Evolutionary conservation across 1,139 yeast species (phyloP).

Genomic region (Sugiyamaella sp.): DNA sequence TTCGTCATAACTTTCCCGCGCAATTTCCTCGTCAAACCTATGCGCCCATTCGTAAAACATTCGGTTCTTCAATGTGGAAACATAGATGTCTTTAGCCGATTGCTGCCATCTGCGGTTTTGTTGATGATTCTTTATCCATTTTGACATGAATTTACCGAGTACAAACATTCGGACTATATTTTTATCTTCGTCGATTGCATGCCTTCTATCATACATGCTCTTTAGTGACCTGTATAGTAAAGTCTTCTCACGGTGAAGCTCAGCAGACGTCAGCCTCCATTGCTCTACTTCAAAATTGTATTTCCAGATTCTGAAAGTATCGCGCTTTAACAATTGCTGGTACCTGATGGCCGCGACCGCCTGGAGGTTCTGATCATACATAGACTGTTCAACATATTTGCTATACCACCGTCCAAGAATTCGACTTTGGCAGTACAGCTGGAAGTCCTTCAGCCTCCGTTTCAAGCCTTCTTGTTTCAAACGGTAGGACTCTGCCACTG

Average conservation of each 20-base stretch:
- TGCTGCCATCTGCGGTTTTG: neutral
- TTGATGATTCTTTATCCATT: slow-evolving; percentile 12
- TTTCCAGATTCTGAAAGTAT: slow-evolving; percentile 21
- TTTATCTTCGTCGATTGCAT: slow-evolving; percentile 12
- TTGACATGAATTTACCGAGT: slow-evolving; percentile 11
- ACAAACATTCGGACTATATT: slow-evolving; percentile 13
- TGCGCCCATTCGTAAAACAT: slow-evolving; percentile 14
- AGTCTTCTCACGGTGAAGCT: slow-evolving; percentile 5
- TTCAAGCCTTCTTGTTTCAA: slow-evolving; percentile 9
- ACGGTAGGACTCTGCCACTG: slow-evolving; percentile 21
- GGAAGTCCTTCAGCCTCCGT: neutral
- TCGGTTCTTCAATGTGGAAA: slow-evolving; percentile 7
- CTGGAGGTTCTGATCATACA: slow-evolving; percentile 19
- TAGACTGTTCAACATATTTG: slow-evolving; percentile 22
- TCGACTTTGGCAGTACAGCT: neutral
- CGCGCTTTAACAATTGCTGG: slow-evolving; percentile 22
- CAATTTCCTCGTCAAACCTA: slow-evolving; percentile 15
- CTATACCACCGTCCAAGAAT: slow-evolving; percentile 9
- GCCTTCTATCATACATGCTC: slow-evolving; percentile 12
- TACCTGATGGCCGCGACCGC: slow-evolving; percentile 21
- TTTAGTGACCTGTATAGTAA: slow-evolving; percentile 8
- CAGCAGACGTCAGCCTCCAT: slow-evolving; percentile 18
- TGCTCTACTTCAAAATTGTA: slow-evolving; percentile 12
- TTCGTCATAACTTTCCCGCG: neutral
- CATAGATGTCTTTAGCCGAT: neutral